A percentile compares a stretch with the other conserved stretches of the same genome.
phyloP scores from a whole-genome alignment of 2,329 filamentous ascomycete species.

The Dactylellina parvicollis region DNA sequence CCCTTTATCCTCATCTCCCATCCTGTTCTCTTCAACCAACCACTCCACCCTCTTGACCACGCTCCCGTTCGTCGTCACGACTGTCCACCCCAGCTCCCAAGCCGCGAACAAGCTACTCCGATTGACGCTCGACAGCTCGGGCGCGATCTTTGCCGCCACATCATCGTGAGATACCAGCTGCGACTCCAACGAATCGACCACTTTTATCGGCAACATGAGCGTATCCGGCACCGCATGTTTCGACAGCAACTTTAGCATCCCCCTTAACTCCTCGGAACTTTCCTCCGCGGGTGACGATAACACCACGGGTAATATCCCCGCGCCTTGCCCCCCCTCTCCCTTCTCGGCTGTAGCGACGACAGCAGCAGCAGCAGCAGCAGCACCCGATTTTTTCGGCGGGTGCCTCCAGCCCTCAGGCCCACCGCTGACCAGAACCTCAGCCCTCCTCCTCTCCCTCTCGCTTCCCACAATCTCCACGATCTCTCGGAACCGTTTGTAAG shows the following conservation, averaged over 20 bases:
- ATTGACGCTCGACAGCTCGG: slow-evolving; percentile 70
- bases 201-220: slow-evolving; percentile 68
- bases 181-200: slow-evolving; percentile 66
- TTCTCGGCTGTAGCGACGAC: not conserved
- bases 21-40: slow-evolving; percentile 67
- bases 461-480: slow-evolving; percentile 74
- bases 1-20: slow-evolving; percentile 66
- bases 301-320: slow-evolving; percentile 3
- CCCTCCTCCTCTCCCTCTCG: slow-evolving; percentile 69
- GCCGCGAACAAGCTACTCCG: slow-evolving; percentile 76
- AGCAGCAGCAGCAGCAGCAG: not conserved
- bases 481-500: slow-evolving; percentile 72
- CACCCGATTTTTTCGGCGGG: slow-evolving; percentile 10
- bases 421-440: slow-evolving; percentile 67
- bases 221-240: slow-evolving; percentile 61
- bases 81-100: slow-evolving; percentile 72
- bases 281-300: slow-evolving; percentile 7
- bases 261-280: slow-evolving; percentile 55
- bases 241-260: slow-evolving; percentile 61
- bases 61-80: slow-evolving; percentile 75
- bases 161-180: slow-evolving; percentile 63
- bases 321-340: too few relatives aligned
- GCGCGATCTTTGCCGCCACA: slow-evolving; percentile 62
- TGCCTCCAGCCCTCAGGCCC: slow-evolving; percentile 66
- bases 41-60: slow-evolving; percentile 73